These are phyloP conservation scores for Thielaviopsis ethacetica DNA, from an alignment of 2,329 filamentous ascomycete species.

Conservation along the genomic window DNA sequence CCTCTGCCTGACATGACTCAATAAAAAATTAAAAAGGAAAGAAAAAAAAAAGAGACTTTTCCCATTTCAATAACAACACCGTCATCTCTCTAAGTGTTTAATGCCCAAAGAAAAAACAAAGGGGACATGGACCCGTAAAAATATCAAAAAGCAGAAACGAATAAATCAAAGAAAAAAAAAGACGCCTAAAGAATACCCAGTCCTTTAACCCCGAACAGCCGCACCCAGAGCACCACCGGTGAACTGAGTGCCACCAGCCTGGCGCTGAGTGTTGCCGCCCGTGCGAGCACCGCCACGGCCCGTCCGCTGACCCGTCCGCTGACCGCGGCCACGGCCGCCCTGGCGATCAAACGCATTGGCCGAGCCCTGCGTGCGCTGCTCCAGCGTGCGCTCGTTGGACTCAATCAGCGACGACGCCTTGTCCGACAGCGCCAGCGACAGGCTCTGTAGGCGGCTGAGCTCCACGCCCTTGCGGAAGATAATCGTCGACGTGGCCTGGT, in stretches of 20 bases:
- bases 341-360: conserved; percentile 91
- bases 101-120: neutral
- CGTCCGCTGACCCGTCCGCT: conserved; percentile 44
- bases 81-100: neutral
- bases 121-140: neutral
- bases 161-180: conserved; percentile 2
- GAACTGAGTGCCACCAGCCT: conserved; percentile 61
- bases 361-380: conserved; percentile 92
- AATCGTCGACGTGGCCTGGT: conserved; percentile 93
- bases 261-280: conserved; percentile 44
- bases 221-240: conserved; percentile 65
- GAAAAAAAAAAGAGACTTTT: conserved; percentile 2
- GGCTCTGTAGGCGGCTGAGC: conserved; percentile 84
- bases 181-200: conserved; percentile 4
- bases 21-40: conserved; percentile 1
- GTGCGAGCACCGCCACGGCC: conserved; percentile 28
- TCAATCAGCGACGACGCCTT: conserved; percentile 95
- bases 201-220: conserved; percentile 40
- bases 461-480: conserved; percentile 99
- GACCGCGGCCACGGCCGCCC: conserved; percentile 59
- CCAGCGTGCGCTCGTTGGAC: conserved; percentile 89
- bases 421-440: conserved; percentile 85
- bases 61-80: neutral
- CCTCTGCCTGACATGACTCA: neutral
- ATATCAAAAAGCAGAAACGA: neutral